These are phyloP conservation scores for Haplosporangium gracile DNA, from an alignment of 192 early-diverging fungal species.

Conservation along the genomic window DNA sequence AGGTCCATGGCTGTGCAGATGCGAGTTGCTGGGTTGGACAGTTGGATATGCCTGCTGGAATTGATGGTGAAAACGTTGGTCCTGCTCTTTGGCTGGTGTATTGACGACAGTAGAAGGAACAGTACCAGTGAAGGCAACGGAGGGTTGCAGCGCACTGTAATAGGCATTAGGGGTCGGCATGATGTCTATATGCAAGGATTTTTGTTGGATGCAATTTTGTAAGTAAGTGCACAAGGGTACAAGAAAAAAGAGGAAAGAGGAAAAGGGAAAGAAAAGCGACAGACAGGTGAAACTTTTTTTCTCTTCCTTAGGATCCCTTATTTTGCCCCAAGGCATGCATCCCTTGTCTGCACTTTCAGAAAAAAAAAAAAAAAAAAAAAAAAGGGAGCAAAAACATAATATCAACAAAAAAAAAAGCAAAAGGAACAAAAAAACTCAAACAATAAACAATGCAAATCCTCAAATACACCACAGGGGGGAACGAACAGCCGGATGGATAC, in stretches of 20 bases:
- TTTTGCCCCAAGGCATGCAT: not conserved
- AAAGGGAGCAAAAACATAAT: not conserved
- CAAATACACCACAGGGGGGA: not conserved
- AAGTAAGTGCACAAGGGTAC: not conserved
- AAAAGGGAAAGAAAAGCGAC: not conserved
- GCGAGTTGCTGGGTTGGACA: not conserved
- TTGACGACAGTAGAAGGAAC: not conserved
- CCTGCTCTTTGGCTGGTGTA: not conserved
- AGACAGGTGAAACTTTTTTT: not conserved
- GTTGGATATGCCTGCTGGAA: constrained; percentile 1
- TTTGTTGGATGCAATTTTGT: not conserved
- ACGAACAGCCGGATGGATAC: not conserved
- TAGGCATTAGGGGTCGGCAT: constrained; percentile 39
- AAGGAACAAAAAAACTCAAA: not conserved
- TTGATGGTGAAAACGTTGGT: not conserved
- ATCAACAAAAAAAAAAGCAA: not conserved
- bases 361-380: not conserved
- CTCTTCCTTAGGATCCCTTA: not conserved
- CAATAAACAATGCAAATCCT: not conserved
- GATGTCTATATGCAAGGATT: constrained; percentile 16
- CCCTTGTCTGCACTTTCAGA: not conserved
- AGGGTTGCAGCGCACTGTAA: constrained; percentile 23
- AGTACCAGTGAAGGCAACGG: constrained; percentile 13
- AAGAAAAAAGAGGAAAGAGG: not conserved
- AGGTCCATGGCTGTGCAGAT: constrained; percentile 7